Base-by-base conservation (phyloP, 2,329 filamentous ascomycete genomes). In the Fusarium sororula region DNA sequence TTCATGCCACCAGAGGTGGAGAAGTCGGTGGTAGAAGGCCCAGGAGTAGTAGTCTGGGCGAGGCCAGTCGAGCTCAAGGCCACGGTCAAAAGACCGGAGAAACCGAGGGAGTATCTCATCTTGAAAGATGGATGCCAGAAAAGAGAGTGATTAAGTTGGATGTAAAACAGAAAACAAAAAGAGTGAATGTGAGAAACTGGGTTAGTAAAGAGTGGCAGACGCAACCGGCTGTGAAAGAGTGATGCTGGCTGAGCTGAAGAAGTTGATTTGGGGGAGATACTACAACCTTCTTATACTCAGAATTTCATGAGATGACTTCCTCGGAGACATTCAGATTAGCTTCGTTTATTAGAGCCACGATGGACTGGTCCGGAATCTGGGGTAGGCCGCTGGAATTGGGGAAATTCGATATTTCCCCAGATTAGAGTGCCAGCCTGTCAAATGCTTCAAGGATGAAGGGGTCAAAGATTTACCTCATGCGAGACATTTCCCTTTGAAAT, bases 11-110 rank as follows among this genome's bases (percentile, higher is more conserved):
- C 67, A 28, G 59, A 20, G 17, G 67, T 35, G 18, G 47, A 44
- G 32, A n/a, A 22, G 5, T 56, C 69, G 26, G 63, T 24, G 15
- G 51, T 39, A 2, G 37, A 13, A 32, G 54, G 47, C 2, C 24
- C 54, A 26, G 62, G 63, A 37, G 62, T 67, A 24, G 32, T 54
- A 1, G 13, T 39, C 54, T 63, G 70, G 14, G 71, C 72, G 17
- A 68, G 15, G 12, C 22, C 72, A 42, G 54, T 37, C 3, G 72
- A 58, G 28, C 72, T 39, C 47, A 74, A 50, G n/a, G 72, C 67
- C n/a, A 75, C 39, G 68, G 72, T 72, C 72, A 74, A 45, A 62
- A 74, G 72, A 75, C 72, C 71, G 47, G 67, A 64, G 22, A 74
- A 48, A 48, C 72, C 55, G 35, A 62, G 35, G 28, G 72, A 72